A percentile compares a stretch with the other conserved stretches of the same genome.
Conservation (phyloP, 371 early-diverging fungal species). For the Blakeslea trispora region DNA sequence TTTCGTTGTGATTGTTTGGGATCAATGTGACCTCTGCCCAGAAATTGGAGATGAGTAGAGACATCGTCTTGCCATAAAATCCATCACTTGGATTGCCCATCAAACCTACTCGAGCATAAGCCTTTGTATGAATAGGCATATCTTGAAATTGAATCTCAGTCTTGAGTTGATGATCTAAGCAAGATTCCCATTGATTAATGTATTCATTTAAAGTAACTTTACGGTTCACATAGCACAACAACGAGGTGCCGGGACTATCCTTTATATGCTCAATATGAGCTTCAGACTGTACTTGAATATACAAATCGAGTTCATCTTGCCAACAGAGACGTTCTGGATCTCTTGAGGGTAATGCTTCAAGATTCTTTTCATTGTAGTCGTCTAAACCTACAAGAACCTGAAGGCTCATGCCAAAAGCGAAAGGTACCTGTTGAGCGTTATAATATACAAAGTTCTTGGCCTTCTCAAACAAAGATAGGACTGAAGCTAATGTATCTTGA, state of each 20-base stretch:
- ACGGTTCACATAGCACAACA: constrained; percentile 11
- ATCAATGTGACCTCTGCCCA: constrained; percentile 62
- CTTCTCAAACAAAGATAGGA: not conserved
- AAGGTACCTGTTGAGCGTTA: constrained; percentile 1
- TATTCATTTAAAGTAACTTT: constrained; percentile 9
- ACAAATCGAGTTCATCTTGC: not conserved
- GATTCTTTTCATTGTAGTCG: constrained; percentile 5
- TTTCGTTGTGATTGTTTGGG: constrained; percentile 39
- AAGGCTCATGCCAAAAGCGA: constrained; percentile 19
- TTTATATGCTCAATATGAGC: not conserved
- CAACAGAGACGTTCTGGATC: not conserved
- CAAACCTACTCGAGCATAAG: constrained; percentile 69
- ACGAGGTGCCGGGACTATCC: not conserved
- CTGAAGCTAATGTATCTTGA: not conserved
- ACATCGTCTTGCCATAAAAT: constrained; percentile 68
- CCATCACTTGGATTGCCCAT: constrained; percentile 79
- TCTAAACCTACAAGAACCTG: constrained; percentile 13
- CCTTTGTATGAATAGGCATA: constrained; percentile 36
- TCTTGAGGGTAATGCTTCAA: not conserved
- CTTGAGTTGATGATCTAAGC: constrained; percentile 12
- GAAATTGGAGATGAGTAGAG: constrained; percentile 66
- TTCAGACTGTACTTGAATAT: not conserved
- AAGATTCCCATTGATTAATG: constrained; percentile 15
- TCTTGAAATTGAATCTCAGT: constrained; percentile 9
- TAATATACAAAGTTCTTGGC: constrained; percentile 5